Evolutionary conservation across 495 filamentous ascomycete genomes (phyloP).

Genomic region (Pyronema domesticum): DNA sequence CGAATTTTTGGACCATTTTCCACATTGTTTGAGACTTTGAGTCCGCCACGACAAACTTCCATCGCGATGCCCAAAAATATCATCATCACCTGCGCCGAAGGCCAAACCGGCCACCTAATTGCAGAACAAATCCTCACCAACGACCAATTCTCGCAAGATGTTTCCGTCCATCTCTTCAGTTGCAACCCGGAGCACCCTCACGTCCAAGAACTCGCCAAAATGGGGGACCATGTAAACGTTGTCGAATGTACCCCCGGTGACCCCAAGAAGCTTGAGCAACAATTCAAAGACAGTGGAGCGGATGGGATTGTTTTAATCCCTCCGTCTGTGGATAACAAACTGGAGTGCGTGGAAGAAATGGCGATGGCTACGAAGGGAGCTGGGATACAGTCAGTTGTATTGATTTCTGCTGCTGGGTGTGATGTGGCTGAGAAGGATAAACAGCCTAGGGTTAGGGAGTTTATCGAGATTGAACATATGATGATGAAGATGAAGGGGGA

Average conservation of each 20-base stretch:
- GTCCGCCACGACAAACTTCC: background rate
- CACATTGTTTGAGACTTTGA: background rate
- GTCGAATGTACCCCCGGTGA: conserved; percentile 31
- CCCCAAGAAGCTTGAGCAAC: conserved; percentile 26
- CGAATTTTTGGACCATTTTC: too few relatives aligned
- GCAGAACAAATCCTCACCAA: conserved; percentile 36
- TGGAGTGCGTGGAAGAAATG: conserved; percentile 34
- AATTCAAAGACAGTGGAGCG: conserved; percentile 29
- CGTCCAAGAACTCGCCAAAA: conserved; percentile 35
- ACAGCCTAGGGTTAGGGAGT: conserved; percentile 37
- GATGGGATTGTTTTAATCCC: conserved; percentile 40
- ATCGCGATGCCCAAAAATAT: conserved; percentile 10
- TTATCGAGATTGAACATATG: conserved; percentile 35
- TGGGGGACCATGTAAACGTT: conserved; percentile 32
- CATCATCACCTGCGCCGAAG: conserved; percentile 36
- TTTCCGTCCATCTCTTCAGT: conserved; percentile 30
- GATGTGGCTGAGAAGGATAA: conserved; percentile 35
- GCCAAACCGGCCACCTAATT: conserved; percentile 38
- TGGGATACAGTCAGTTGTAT: conserved; percentile 32
- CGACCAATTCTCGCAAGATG: conserved; percentile 27
- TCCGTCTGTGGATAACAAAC: conserved; percentile 32
- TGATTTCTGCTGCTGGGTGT: conserved; percentile 37
- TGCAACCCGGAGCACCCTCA: conserved; percentile 32
- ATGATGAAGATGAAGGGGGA: conserved; percentile 34
- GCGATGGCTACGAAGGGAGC: conserved; percentile 34